These are phyloP conservation scores for Nidularia pulvinata DNA, from an alignment of 768 basidiomycete genomes.

Conservation along the genomic window DNA sequence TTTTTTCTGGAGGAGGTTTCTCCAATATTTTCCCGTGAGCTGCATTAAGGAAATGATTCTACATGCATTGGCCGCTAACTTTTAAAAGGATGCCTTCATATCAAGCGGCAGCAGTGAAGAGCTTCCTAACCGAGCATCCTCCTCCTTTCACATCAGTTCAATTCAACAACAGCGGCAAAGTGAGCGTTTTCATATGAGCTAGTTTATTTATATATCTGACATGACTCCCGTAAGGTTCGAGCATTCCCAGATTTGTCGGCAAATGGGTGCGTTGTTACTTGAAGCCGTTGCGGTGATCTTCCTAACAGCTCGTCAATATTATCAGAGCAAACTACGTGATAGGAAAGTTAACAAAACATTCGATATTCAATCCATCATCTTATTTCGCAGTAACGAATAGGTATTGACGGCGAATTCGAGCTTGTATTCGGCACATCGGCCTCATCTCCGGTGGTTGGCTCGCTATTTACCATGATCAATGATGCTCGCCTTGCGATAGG, in stretches of 20 bases:
- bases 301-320: not conserved
- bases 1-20: slow-evolving; percentile 54
- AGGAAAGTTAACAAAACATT: slow-evolving; percentile 12
- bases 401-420: slow-evolving; percentile 34
- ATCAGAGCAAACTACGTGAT: slow-evolving; percentile 36
- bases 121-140: slow-evolving; percentile 34
- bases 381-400: slow-evolving; percentile 2
- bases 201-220: not conserved
- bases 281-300: not conserved
- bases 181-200: slow-evolving; percentile 3
- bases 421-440: slow-evolving; percentile 51
- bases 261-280: slow-evolving; percentile 28
- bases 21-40: slow-evolving; percentile 37
- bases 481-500: slow-evolving; percentile 43
- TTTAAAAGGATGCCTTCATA: slow-evolving; percentile 39
- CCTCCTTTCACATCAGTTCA: slow-evolving; percentile 34
- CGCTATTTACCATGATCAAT: slow-evolving; percentile 50
- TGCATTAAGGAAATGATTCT: no score
- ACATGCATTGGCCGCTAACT: slow-evolving; percentile 1
- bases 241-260: slow-evolving; percentile 53
- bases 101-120: slow-evolving; percentile 36
- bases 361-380: no score
- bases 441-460: slow-evolving; percentile 45
- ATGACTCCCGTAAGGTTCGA: slow-evolving; percentile 28
- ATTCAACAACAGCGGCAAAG: slow-evolving; percentile 48